These are phyloP conservation scores for Blastocystis sp. DNA, from an alignment of 352 stramenopile genomes.

Conservation along the genomic window DNA sequence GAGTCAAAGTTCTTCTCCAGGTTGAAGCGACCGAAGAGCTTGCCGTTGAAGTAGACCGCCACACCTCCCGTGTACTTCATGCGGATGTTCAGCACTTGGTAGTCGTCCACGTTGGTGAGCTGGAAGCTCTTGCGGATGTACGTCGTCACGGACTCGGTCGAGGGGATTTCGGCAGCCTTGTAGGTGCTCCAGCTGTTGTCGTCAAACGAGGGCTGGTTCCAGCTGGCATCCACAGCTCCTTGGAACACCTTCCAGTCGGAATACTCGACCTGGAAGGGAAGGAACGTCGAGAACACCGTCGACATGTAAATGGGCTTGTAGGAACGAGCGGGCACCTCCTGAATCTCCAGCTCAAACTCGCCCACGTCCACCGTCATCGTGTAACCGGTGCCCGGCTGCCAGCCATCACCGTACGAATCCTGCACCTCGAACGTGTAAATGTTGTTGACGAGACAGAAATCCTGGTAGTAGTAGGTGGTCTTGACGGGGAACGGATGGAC, in stretches of 20 bases:
- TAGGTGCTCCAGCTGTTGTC: neutral
- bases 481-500: neutral
- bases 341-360: neutral
- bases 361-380: neutral
- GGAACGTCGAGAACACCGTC: neutral
- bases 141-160: neutral
- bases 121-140: neutral
- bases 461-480: neutral
- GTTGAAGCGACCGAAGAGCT: neutral
- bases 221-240: neutral
- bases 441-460: neutral
- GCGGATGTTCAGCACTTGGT: constrained; percentile 10
- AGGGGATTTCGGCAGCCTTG: neutral
- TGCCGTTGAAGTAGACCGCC: neutral
- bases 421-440: neutral
- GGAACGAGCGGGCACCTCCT: neutral
- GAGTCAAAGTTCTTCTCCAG: neutral
- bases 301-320: neutral
- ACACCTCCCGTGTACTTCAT: neutral
- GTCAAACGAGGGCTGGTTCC: neutral
- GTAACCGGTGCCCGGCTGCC: neutral
- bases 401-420: neutral
- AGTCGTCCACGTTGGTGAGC: neutral
- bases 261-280: neutral
- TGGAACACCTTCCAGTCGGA: neutral